Evolutionary conservation across 345 rosid species (phyloP).

Genomic region (Euphorbia tirucalli): DNA sequence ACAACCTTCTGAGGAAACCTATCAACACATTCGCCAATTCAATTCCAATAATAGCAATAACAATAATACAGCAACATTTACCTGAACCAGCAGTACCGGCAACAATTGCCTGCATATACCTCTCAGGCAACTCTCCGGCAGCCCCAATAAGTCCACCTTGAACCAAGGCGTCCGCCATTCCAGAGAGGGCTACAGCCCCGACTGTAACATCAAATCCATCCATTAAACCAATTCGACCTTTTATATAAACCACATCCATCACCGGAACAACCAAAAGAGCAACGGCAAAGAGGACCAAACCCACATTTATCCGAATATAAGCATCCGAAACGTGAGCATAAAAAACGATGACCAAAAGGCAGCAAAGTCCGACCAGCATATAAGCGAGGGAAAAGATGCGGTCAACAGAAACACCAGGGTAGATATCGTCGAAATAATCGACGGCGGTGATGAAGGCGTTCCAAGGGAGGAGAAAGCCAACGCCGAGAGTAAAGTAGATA

Average conservation of each 20-base stretch:
- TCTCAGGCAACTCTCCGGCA: slow-evolving; percentile 88
- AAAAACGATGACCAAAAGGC: slow-evolving; percentile 51
- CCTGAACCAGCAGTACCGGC: slow-evolving; percentile 99
- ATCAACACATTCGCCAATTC: background rate
- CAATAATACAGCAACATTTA: slow-evolving; percentile 18
- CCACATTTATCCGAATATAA: slow-evolving; percentile 69
- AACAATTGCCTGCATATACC: slow-evolving; percentile 90
- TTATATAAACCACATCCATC: slow-evolving; percentile 64
- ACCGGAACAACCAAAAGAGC: slow-evolving; percentile 69
- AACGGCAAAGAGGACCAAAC: slow-evolving; percentile 55
- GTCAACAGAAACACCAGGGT: slow-evolving; percentile 83
- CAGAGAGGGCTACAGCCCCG: slow-evolving; percentile 52
- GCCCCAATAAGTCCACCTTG: slow-evolving; percentile 88
- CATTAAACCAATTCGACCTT: slow-evolving; percentile 73
- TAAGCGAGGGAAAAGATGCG: slow-evolving; percentile 83
- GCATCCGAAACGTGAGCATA: slow-evolving; percentile 72
- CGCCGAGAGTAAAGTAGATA: slow-evolving; percentile 78
- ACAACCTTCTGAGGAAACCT: background rate
- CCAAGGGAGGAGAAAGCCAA: slow-evolving; percentile 96
- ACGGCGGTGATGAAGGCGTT: slow-evolving; percentile 97
- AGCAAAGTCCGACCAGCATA: slow-evolving; percentile 60
- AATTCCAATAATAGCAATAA: background rate
- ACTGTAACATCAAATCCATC: slow-evolving; percentile 67
- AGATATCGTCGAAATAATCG: slow-evolving; percentile 90
- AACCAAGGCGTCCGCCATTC: slow-evolving; percentile 79